These are phyloP conservation scores for Hansenula sp. DNA, from an alignment of 1,139 yeast genomes.

Conservation along the genomic window DNA sequence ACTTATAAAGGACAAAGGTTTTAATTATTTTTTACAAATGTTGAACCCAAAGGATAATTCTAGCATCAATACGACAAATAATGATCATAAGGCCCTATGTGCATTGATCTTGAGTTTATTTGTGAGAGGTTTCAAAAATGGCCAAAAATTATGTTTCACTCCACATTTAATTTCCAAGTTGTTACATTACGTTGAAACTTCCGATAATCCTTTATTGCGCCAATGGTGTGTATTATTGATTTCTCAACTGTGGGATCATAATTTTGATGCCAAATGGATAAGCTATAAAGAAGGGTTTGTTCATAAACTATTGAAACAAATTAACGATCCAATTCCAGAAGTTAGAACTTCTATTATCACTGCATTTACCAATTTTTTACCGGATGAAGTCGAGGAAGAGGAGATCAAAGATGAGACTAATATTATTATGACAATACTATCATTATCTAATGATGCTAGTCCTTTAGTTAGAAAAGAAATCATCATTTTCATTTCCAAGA, in stretches of 20 bases:
- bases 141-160: constrained; percentile 77
- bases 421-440: constrained; percentile 40
- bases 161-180: constrained; percentile 70
- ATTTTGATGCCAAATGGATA: constrained; percentile 74
- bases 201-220: constrained; percentile 80
- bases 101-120: constrained; percentile 85
- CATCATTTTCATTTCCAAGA: constrained; percentile 70
- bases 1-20: constrained; percentile 86
- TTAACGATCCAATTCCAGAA: constrained; percentile 92
- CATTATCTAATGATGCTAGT: constrained; percentile 77
- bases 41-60: constrained; percentile 46
- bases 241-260: constrained; percentile 71
- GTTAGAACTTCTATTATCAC: constrained; percentile 82
- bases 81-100: constrained; percentile 94
- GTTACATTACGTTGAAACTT: constrained; percentile 58
- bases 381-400: constrained; percentile 39
- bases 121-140: constrained; percentile 73
- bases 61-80: constrained; percentile 42
- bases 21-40: constrained; percentile 79
- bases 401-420: constrained; percentile 40
- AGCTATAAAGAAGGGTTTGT: constrained; percentile 65
- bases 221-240: constrained; percentile 89
- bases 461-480: constrained; percentile 85
- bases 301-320: constrained; percentile 49
- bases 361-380: constrained; percentile 69